Evolutionary conservation across 1,284 basidiomycete genomes (phyloP).

Genomic region (Coniophora puteana): DNA sequence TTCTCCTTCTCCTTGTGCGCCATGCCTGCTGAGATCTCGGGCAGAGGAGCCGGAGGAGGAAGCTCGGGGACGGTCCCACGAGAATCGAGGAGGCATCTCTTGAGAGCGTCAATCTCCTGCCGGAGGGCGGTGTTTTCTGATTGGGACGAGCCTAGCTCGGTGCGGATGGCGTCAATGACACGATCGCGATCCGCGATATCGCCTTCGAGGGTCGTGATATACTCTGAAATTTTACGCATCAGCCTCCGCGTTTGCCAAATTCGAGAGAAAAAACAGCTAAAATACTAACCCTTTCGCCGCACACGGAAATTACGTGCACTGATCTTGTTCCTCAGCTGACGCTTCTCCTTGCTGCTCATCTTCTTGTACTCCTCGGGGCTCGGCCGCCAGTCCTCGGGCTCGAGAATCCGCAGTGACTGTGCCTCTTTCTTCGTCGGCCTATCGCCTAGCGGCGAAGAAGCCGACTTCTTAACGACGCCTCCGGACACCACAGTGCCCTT

Average conservation of each 20-base stretch:
- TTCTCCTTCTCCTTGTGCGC: too few species aligned
- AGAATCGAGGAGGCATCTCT: conserved; percentile 72
- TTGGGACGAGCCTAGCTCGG: conserved; percentile 77
- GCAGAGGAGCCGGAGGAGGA: conserved; percentile 44
- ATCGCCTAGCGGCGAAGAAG: conserved; percentile 11
- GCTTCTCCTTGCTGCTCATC: conserved; percentile 93
- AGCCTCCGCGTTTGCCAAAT: neutral
- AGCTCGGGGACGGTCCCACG: conserved; percentile 35
- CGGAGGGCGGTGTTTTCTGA: conserved; percentile 85
- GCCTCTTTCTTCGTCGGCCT: conserved; percentile 12
- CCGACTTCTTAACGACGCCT: conserved; percentile 55
- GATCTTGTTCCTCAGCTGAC: conserved; percentile 96
- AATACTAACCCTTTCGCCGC: conserved; percentile 75
- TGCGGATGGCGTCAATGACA: conserved; percentile 84
- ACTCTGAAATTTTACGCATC: conserved; percentile 74
- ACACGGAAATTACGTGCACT: conserved; percentile 94
- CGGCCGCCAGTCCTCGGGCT: conserved; percentile 75
- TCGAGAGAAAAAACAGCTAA: conserved; percentile 5
- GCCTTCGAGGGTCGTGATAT: conserved; percentile 89
- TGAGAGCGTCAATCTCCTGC: conserved; percentile 81
- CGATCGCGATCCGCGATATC: conserved; percentile 92
- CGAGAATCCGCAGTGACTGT: conserved; percentile 22
- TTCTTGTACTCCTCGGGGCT: conserved; percentile 94
- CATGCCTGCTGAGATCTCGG: conserved; percentile 31
- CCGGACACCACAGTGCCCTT: conserved; percentile 72